Base-by-base conservation (phyloP, 2,329 filamentous ascomycete genomes). In the Pochonia chlamydosporia region DNA sequence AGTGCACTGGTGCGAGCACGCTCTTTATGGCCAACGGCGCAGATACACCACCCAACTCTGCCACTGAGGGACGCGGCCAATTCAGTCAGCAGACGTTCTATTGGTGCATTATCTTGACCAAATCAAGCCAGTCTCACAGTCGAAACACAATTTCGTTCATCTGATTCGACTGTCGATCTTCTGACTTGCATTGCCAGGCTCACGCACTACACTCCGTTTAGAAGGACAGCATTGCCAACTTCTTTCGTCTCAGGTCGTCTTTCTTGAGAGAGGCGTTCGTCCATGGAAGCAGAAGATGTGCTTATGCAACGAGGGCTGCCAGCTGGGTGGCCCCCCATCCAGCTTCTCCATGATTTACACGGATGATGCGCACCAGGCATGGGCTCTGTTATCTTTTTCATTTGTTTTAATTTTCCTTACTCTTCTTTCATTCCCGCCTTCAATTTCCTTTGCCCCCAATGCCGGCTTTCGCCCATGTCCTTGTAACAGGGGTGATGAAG, bases 121-220 rank as follows among this genome's bases (percentile, higher is more conserved):
- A 25, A 26, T 36, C 30, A n/a, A 36, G 31, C 14, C 25, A 16
- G 14, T 18, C 25, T 25, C 31, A 5, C 20, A 16, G 11, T 8
- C 33, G n/a, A n/a, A n/a, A 18, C 33, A 36, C 33, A 11, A 31
- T 35, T 37, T 40, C 33, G 41, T 48, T 36, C 41, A 44, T 52
- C 46, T 54, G 50, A 54, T 54, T 53, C 49, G 50, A 46, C 25
- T 23, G 45, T 43, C 25, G 40, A 43, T 47, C 40, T 37, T 23
- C 35, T 14, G 16, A 23, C 18, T 23, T 23, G 20, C 35, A 10
- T 23, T 21, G 16, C 35, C 35, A 23, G 35, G 9, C 10, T n/a
- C 18, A 23, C 14, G 20, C 20, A 23, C 18, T 10, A 3, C 35
- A 5, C 13, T 11, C 20, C 20, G 16, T 39, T 13, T 6, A 39